Evolutionary conservation across 1,284 basidiomycete species (phyloP).

Genomic region (Cutaneotrichosporon curvatum): DNA sequence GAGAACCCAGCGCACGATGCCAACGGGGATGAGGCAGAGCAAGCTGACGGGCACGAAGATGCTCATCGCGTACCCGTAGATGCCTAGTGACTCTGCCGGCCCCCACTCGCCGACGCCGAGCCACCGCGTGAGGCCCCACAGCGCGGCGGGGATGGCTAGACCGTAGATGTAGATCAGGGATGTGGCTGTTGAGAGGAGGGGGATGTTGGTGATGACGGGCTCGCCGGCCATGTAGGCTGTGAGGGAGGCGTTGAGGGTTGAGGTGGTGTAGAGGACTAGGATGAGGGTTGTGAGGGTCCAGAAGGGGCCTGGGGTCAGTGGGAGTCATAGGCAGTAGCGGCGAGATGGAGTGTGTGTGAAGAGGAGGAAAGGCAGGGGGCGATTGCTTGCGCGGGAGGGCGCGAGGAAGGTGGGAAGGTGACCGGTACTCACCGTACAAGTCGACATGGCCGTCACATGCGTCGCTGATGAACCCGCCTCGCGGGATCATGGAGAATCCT

Average conservation of each 20-base stretch:
- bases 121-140: conserved; percentile 65
- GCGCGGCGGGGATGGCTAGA: conserved; percentile 63
- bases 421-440: conserved; percentile 78
- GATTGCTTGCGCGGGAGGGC: too few relatives aligned
- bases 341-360: background rate
- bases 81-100: conserved; percentile 57
- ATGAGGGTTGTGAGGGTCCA: conserved; percentile 92
- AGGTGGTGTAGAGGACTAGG: conserved; percentile 82
- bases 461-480: conserved; percentile 46
- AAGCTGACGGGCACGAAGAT: conserved; percentile 57
- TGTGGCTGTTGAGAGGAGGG: conserved; percentile 70
- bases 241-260: conserved; percentile 77
- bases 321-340: background rate
- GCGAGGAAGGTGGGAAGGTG: too few relatives aligned
- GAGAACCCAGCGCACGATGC: conserved; percentile 70
- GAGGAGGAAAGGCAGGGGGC: too few relatives aligned
- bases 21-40: conserved; percentile 70
- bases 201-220: conserved; percentile 55
- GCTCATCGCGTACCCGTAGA: conserved; percentile 51
- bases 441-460: conserved; percentile 49
- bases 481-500: conserved; percentile 46
- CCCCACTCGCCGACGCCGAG: conserved; percentile 73
- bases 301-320: conserved; percentile 61
- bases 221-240: conserved; percentile 62
- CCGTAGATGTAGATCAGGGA: conserved; percentile 80